These are phyloP conservation scores for Melampsora larici-populina DNA, from an alignment of 1,284 basidiomycete species.

Conservation along the genomic window DNA sequence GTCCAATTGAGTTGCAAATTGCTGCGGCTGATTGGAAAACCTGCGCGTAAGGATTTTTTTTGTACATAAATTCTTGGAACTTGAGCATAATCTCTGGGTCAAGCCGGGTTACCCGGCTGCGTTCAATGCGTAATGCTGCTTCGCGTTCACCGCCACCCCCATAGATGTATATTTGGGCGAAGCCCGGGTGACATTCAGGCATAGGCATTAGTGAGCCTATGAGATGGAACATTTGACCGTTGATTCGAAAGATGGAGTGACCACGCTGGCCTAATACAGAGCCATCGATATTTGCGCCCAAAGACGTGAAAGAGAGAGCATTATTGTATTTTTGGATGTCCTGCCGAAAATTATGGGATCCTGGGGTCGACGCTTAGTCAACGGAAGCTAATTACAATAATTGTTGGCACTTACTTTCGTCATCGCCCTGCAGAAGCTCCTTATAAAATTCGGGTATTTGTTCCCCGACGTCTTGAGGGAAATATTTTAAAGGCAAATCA, in stretches of 20 bases:
- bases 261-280: background rate
- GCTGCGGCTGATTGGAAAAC: background rate
- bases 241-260: background rate
- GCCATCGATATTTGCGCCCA: background rate
- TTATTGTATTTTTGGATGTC: too few species aligned
- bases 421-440: too few species aligned
- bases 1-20: background rate
- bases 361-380: too few species aligned
- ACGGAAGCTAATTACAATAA: too few species aligned
- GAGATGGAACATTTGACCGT: too few species aligned
- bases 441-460: too few species aligned
- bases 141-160: background rate
- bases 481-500: too few species aligned
- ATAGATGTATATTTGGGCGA: constrained; percentile 1
- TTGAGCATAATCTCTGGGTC: background rate
- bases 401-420: too few species aligned
- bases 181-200: background rate
- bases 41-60: constrained; percentile 4
- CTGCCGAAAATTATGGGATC: too few species aligned
- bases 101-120: background rate
- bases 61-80: too few species aligned
- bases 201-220: background rate
- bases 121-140: background rate
- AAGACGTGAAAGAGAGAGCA: background rate
- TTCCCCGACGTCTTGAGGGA: too few species aligned